Conservation (phyloP, 2,329 filamentous ascomycete genomes). For the Venturia nashicola region DNA sequence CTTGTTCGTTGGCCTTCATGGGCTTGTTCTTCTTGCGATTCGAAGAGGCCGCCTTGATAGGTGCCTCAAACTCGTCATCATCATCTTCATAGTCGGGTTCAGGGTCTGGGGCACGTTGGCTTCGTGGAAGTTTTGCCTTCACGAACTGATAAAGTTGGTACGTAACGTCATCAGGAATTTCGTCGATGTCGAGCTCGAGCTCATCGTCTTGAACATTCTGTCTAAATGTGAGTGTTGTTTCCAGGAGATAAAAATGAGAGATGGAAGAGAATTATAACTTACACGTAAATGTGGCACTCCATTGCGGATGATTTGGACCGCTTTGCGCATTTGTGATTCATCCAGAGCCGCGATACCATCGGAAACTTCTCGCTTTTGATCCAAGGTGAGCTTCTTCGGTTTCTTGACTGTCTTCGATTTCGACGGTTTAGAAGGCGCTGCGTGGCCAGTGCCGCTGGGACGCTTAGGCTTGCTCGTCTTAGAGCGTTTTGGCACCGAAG, state of each 20-base stretch:
- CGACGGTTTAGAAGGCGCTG: constrained; percentile 13
- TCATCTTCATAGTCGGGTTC: constrained; percentile 18
- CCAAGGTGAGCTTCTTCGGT: constrained; percentile 43
- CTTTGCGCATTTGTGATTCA: constrained; percentile 62
- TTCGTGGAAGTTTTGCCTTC: constrained; percentile 23
- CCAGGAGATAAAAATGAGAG: constrained; percentile 4
- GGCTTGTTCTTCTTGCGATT: constrained; percentile 65
- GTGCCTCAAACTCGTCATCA: constrained; percentile 20
- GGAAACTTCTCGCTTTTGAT: constrained; percentile 87
- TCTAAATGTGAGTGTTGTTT: constrained; percentile 9
- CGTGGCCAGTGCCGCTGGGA: not conserved
- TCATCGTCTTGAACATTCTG: constrained; percentile 44
- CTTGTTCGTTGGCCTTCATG: constrained; percentile 62
- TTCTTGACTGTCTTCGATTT: constrained; percentile 10
- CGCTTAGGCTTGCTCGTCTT: constrained; percentile 23
- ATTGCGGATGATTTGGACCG: constrained; percentile 80
- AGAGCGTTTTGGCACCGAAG: constrained; percentile 25
- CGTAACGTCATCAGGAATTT: constrained; percentile 41
- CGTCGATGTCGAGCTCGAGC: constrained; percentile 54
- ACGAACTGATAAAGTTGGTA: constrained; percentile 45
- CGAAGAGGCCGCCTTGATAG: constrained; percentile 19
- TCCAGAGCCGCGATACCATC: constrained; percentile 73
- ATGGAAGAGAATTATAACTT: constrained; percentile 14
- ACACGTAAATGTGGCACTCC: constrained; percentile 63
- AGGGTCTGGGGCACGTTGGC: constrained; percentile 18